Conservation (phyloP, 352 stramenopile genomes). For the Globisporangium heterothallicum region DNA sequence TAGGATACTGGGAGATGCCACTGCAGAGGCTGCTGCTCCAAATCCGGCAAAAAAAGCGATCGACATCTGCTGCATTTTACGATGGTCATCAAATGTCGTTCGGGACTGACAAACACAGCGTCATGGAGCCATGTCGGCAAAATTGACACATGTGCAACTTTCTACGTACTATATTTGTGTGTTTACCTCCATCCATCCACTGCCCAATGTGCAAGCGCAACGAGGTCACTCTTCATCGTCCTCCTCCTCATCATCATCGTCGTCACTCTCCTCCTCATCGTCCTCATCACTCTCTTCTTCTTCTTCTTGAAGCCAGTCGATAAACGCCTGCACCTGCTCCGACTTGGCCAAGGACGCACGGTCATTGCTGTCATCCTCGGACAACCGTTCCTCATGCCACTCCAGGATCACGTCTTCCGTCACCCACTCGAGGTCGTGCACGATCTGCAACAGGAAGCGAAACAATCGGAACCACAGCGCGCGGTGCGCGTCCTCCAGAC, state of each 20-base stretch:
- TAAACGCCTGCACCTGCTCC: slow-evolving; percentile 89
- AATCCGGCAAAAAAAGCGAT: neutral
- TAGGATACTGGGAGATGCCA: neutral
- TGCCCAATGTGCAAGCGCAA: neutral
- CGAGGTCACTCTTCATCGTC: slow-evolving; percentile 5
- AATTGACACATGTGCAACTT: neutral
- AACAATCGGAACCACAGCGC: slow-evolving; percentile 76
- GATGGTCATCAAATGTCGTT: neutral
- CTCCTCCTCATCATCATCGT: slow-evolving; percentile 22
- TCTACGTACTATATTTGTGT: too few species aligned
- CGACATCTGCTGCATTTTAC: too few species aligned
- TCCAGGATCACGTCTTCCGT: slow-evolving; percentile 89
- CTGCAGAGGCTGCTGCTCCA: neutral
- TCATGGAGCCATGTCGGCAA: slow-evolving; percentile 4
- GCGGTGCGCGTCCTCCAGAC: slow-evolving; percentile 32
- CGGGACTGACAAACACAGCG: neutral
- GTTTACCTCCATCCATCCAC: too few species aligned
- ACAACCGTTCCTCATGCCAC: slow-evolving; percentile 68
- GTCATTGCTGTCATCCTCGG: slow-evolving; percentile 27
- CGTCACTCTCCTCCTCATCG: slow-evolving; percentile 27
- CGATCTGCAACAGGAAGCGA: slow-evolving; percentile 91
- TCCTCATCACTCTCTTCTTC: slow-evolving; percentile 46
- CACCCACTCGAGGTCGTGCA: slow-evolving; percentile 92
- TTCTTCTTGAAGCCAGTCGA: slow-evolving; percentile 89
- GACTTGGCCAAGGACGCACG: slow-evolving; percentile 47